Evolutionary conservation across 2,329 filamentous ascomycete genomes (phyloP), one percentile per base, ranked within the genome.

Genomic region (Aureobasidium mangrovei): DNA sequence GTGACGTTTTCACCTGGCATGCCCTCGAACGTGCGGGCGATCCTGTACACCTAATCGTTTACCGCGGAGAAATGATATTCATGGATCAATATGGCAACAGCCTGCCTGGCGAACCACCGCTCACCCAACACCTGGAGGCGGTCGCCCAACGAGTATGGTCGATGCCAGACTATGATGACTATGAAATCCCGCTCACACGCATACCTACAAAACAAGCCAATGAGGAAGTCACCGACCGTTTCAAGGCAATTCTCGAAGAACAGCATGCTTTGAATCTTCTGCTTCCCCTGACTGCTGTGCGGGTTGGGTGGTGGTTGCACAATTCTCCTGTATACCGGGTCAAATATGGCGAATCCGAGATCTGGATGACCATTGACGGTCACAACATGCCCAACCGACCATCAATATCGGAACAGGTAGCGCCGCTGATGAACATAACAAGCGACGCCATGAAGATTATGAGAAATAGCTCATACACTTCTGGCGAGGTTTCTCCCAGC

Each of bases 1-100:
- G 49, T 32, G 33, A 53, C 3, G 40, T 53, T 7, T 53, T 53
- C 32, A 53, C 49, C 8, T 53, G 49, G 49, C 49, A 53, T 31
- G 49, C 49, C n/a, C 31, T 53, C 4, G 49, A 53, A 6, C 49
- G 49, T 10, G 40, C 39, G 29, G 40, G 36, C 27, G 49, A 53
- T 9, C 49, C 49, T 12, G 49, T 53, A 12, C 49, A 53, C 38
- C 49, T 53, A 9, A 27, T 53, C 40, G 44, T 53, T 7, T 53
- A 36, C 44, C 40, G 29, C 27, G 49, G 40, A 24, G 49, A 53
- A 7, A 53, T 53, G 49, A 10, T 53, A 27, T 53, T 53, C 28
- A 53, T 53, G 49, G 49, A 53, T 38, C 49, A 53, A 38, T 43
- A 53, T 24, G 49, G 49, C 3, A 27, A 44, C 4, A 36, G 44